These are phyloP conservation scores for Patellifolia procumbens DNA, from an alignment of 179 eudicot genomes.

Conservation along the genomic window DNA sequence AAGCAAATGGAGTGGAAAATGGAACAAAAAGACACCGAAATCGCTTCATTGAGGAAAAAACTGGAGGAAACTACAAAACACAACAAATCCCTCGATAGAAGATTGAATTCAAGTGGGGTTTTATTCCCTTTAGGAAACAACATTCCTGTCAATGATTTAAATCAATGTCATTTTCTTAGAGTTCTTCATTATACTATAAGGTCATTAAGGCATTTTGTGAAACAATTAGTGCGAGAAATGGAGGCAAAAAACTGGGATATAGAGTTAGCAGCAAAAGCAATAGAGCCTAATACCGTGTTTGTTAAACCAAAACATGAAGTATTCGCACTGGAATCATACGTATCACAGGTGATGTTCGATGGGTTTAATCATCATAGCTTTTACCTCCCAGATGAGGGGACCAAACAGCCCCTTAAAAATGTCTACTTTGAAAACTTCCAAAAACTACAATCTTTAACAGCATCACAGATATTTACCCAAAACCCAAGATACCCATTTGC, in stretches of 20 bases:
- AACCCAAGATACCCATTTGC: slow-evolving; percentile 51
- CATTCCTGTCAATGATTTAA: slow-evolving; percentile 39
- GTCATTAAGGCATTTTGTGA: slow-evolving; percentile 68
- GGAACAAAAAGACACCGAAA: slow-evolving; percentile 40
- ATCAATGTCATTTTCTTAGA: slow-evolving; percentile 47
- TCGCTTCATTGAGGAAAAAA: slow-evolving; percentile 28
- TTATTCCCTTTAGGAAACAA: slow-evolving; percentile 43
- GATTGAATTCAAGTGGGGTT: slow-evolving; percentile 59
- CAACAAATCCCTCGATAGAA: slow-evolving; percentile 52
- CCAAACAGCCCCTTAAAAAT: slow-evolving; percentile 15
- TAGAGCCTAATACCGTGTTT: slow-evolving; percentile 41
- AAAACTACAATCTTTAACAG: slow-evolving; percentile 41
- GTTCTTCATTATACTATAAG: slow-evolving; percentile 52
- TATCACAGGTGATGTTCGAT: slow-evolving; percentile 59
- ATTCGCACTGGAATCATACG: slow-evolving; percentile 73
- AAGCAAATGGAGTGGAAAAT: slow-evolving; percentile 62
- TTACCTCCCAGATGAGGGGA: slow-evolving; percentile 31
- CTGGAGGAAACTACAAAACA: slow-evolving; percentile 28
- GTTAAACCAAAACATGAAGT: slow-evolving; percentile 43
- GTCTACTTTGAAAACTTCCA: slow-evolving; percentile 45
- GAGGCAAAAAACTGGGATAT: slow-evolving; percentile 69
- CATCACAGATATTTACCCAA: slow-evolving; percentile 39
- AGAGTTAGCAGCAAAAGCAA: slow-evolving; percentile 63
- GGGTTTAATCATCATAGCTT: slow-evolving; percentile 60
- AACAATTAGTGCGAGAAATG: slow-evolving; percentile 68